These are phyloP conservation scores for Zizania latifolia DNA, from an alignment of 176 grass and related monocot genomes.

Conservation along the genomic window DNA sequence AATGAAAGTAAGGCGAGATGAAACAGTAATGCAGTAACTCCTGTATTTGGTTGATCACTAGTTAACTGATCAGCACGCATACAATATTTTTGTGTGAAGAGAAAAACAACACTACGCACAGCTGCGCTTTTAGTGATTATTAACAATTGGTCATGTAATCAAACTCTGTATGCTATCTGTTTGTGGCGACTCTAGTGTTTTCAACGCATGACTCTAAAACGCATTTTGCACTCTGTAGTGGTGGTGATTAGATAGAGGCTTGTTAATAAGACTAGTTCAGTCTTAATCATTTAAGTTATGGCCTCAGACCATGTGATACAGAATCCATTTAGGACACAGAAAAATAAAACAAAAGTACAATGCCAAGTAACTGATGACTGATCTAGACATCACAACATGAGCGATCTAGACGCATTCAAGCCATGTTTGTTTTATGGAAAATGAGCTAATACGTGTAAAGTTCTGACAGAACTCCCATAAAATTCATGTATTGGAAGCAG, in stretches of 20 bases:
- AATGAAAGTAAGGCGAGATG: neutral
- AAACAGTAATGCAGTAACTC: neutral
- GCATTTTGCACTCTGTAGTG: neutral
- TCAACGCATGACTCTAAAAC: neutral
- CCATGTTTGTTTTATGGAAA: neutral
- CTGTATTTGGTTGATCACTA: neutral
- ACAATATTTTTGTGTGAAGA: too few species aligned
- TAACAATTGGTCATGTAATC: too few species aligned
- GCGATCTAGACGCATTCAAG: constrained; percentile 10
- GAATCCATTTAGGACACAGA: neutral
- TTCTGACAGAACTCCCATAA: neutral
- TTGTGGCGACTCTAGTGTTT: neutral
- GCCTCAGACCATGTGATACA: neutral
- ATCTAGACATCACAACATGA: constrained; percentile 11
- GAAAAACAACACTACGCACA: neutral
- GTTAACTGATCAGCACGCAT: neutral
- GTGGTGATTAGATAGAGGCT: neutral
- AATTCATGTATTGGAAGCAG: too few species aligned
- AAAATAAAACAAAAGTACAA: neutral
- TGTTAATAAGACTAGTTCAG: neutral
- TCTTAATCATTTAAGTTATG: neutral
- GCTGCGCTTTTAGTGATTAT: neutral
- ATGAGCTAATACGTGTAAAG: neutral
- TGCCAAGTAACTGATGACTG: neutral
- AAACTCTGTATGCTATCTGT: too few species aligned